Evolutionary conservation across 495 filamentous ascomycete genomes (phyloP).

Genomic region (Annulohypoxylon nitens): DNA sequence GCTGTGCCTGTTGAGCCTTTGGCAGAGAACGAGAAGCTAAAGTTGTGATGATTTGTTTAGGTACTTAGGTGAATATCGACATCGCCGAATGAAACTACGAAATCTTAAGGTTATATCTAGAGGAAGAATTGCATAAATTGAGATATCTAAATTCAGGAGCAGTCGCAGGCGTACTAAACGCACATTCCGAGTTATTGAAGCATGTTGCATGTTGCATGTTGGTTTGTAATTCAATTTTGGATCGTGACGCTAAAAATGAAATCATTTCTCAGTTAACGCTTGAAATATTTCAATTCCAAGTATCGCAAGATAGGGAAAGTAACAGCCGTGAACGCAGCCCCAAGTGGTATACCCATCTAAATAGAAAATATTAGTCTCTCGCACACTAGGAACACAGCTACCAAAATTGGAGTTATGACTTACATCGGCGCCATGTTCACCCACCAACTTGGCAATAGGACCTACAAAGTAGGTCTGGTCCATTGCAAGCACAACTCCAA

Average conservation of each 20-base stretch:
- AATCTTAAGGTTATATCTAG: not conserved
- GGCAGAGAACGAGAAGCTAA: conserved; percentile 26
- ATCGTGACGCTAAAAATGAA: not conserved
- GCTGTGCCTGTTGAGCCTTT: conserved; percentile 50
- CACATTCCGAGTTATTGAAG: not conserved
- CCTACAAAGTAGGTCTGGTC: conserved; percentile 18
- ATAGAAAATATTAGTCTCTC: conserved; percentile 2
- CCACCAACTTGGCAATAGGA: conserved; percentile 8
- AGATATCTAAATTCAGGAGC: not conserved
- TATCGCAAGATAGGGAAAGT: conserved; percentile 15
- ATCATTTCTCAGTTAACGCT: not conserved
- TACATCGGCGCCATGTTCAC: conserved; percentile 16
- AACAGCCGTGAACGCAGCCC: not conserved
- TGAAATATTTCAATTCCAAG: not conserved
- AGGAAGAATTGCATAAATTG: not conserved
- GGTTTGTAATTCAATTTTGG: not conserved
- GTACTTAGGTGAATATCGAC: not conserved
- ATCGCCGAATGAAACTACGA: not conserved
- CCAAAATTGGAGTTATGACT: not conserved
- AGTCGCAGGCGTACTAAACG: not conserved
- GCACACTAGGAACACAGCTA: not conserved
- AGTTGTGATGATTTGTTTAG: not conserved
- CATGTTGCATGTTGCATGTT: not conserved
- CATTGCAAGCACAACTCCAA: conserved; percentile 12
- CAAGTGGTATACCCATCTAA: conserved; percentile 11